Evolutionary conservation across 441 rosid genomes (phyloP).

Genomic region (Brassica balearica): DNA sequence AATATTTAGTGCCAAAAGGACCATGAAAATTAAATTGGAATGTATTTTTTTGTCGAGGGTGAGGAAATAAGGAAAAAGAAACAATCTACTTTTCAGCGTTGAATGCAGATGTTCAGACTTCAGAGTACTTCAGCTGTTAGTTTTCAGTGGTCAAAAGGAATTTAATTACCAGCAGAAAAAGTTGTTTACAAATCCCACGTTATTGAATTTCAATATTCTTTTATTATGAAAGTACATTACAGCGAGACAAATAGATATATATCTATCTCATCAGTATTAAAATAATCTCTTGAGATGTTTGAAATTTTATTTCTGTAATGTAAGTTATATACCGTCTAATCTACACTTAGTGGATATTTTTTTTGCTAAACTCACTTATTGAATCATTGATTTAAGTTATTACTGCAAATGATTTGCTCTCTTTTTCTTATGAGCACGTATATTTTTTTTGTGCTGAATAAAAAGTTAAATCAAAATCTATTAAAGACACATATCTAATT

Average conservation of each 20-base stretch:
- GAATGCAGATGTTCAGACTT: slow-evolving; percentile 44
- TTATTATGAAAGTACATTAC: background rate
- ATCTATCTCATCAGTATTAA: background rate
- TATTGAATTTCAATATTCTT: background rate
- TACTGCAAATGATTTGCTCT: background rate
- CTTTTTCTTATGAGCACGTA: too few relatives aligned
- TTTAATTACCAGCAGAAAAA: slow-evolving; percentile 41
- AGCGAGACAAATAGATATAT: background rate
- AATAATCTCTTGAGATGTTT: background rate
- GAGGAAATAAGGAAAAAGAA: slow-evolving; percentile 31
- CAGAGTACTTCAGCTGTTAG: slow-evolving; percentile 44
- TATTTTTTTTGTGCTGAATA: too few relatives aligned
- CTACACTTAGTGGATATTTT: background rate
- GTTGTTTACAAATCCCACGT: slow-evolving; percentile 42
- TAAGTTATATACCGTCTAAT: background rate
- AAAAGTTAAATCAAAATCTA: too few relatives aligned
- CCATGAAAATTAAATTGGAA: slow-evolving; percentile 1
- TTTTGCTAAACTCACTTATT: background rate
- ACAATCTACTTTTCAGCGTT: slow-evolving; percentile 41
- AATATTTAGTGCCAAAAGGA: background rate
- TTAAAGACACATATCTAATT: too few relatives aligned
- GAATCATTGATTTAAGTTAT: background rate
- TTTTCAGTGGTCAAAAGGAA: slow-evolving; percentile 40
- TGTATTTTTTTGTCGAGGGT: slow-evolving; percentile 21
- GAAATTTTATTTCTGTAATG: background rate